Conservation (phyloP, 805 yeast species). For the Wickerhamomyces canadensis region DNA sequence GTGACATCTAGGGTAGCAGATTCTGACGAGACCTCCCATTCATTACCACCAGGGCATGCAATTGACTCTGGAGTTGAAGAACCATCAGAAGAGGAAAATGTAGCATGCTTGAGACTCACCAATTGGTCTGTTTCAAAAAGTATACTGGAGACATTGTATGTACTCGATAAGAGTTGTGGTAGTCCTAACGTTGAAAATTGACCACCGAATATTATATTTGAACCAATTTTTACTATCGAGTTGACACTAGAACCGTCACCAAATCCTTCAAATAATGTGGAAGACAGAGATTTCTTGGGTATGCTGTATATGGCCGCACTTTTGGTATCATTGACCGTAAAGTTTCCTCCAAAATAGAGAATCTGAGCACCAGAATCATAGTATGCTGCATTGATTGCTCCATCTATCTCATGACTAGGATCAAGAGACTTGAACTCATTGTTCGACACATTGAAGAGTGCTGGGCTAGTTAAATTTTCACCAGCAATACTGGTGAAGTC, state of each 20-base stretch:
- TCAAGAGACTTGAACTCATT: conserved; percentile 24
- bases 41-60: conserved; percentile 50
- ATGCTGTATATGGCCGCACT: conserved; percentile 65
- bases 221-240: conserved; percentile 49
- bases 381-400: conserved; percentile 38
- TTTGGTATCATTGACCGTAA: conserved; percentile 44
- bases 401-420: conserved; percentile 21
- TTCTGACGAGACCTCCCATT: conserved; percentile 49
- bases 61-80: conserved; percentile 21
- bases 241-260: conserved; percentile 51
- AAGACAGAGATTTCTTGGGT: conserved; percentile 31
- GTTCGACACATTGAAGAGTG: conserved; percentile 27
- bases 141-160: conserved; percentile 35
- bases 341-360: conserved; percentile 78
- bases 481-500: conserved; percentile 19
- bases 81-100: conserved; percentile 39
- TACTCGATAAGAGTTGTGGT: conserved; percentile 19
- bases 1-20: conserved; percentile 64
- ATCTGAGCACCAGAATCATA: conserved; percentile 42
- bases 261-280: conserved; percentile 75
- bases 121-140: conserved; percentile 52
- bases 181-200: conserved; percentile 43
- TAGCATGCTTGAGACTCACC: conserved; percentile 53
- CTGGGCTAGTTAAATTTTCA: conserved; percentile 24
- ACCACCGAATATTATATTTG: conserved; percentile 76